Conservation (phyloP, 371 early-diverging fungal species). For the Syncephalastrum contaminatum region DNA sequence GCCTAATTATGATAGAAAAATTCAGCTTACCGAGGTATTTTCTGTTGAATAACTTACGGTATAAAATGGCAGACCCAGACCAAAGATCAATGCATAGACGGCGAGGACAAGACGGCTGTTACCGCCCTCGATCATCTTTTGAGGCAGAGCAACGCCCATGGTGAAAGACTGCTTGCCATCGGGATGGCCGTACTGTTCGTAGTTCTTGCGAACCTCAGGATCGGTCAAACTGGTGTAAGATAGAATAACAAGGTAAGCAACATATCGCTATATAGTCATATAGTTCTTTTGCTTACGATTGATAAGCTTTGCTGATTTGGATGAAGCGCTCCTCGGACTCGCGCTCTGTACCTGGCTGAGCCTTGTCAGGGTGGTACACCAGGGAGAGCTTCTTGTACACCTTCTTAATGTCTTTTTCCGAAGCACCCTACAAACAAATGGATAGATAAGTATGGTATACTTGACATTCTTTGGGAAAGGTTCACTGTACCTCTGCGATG, state of each 20-base stretch:
- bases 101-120: slow-evolving; percentile 76
- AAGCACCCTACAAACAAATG: slow-evolving; percentile 41
- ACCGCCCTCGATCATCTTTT: slow-evolving; percentile 76
- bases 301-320: slow-evolving; percentile 86
- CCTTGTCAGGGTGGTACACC: slow-evolving; percentile 87
- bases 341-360: slow-evolving; percentile 58
- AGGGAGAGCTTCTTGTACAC: slow-evolving; percentile 75
- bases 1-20: slow-evolving; percentile 36
- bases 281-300: slow-evolving; percentile 58
- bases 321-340: slow-evolving; percentile 66
- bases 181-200: slow-evolving; percentile 94
- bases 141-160: slow-evolving; percentile 94
- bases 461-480: too few relatives aligned
- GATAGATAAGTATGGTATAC: slow-evolving; percentile 10
- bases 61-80: slow-evolving; percentile 82
- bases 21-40: not conserved
- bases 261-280: not conserved
- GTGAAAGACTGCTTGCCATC: slow-evolving; percentile 92
- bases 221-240: slow-evolving; percentile 75
- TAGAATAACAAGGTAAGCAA: not conserved
- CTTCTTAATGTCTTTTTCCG: slow-evolving; percentile 66
- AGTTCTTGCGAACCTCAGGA: slow-evolving; percentile 85
- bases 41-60: slow-evolving; percentile 50
- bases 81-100: slow-evolving; percentile 86
- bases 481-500: slow-evolving; percentile 66